Percentiles rank a stretch among this genome's conserved stretches.
These are phyloP conservation scores for Incumbomyces delicatus DNA, from an alignment of 2,329 filamentous ascomycete genomes.

Conservation along the genomic window DNA sequence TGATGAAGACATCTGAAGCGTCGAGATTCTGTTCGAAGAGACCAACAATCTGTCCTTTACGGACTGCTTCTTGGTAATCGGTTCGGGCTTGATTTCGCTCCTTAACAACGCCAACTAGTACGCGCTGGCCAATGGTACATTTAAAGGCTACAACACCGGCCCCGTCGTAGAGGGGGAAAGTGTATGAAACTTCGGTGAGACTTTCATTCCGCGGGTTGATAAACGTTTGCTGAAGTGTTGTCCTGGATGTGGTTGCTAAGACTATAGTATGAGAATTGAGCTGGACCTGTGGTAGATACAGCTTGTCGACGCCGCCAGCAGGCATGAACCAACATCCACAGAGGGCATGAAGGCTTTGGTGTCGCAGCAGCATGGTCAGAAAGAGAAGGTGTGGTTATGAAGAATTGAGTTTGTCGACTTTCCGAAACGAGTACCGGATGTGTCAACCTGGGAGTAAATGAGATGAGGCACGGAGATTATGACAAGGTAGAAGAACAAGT, in stretches of 20 bases:
- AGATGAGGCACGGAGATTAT: too few species aligned
- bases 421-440: too few species aligned
- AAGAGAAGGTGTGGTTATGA: too few species aligned
- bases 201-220: conserved; percentile 40
- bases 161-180: conserved; percentile 63
- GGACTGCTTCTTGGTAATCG: conserved; percentile 50
- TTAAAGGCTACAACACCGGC: conserved; percentile 59
- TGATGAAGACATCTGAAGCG: conserved; percentile 57
- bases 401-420: too few species aligned
- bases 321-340: conserved; percentile 14
- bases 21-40: conserved; percentile 53
- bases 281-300: conserved; percentile 50
- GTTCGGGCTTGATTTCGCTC: conserved; percentile 53
- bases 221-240: conserved; percentile 51
- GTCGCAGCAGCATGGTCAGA: too few species aligned
- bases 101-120: conserved; percentile 53
- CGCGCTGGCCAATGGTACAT: conserved; percentile 51
- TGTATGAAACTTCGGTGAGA: conserved; percentile 52
- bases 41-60: conserved; percentile 51
- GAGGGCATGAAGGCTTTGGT: neutral
- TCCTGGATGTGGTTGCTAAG: conserved; percentile 43
- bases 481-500: too few species aligned
- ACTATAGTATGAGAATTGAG: conserved; percentile 53
- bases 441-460: too few species aligned
- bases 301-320: conserved; percentile 17